Base-by-base conservation (phyloP, 2,329 filamentous ascomycete species). In the Pyricularia sp. region DNA sequence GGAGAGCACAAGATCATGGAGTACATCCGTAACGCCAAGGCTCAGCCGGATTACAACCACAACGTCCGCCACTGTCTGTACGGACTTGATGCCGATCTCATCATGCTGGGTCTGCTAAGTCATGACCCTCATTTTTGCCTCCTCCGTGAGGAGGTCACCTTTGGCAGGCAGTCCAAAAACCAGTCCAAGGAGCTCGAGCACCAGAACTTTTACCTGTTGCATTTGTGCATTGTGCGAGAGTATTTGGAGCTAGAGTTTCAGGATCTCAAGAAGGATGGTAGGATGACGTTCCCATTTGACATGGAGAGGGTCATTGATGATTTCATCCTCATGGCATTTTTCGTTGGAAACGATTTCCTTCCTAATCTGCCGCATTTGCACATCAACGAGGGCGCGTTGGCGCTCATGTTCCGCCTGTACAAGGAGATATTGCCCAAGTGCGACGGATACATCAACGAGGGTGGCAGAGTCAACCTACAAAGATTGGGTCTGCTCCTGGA, bases 1-100 rank as follows among this genome's bases (percentile, higher is more conserved):
- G 95, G 95, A 75, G 95, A 99, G 80, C 95, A 99, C 84, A 99
- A 99, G 83, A 97, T 99, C 80, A 99, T 99, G 95, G 96, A 99
- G 80, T 99, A 99, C 80, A 99, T 99, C 79, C 92, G 95, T 74
- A 92, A 96, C 79, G 92, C 95, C 71, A 98, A 98, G 84, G 93
- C 94, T 66, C 95, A 99, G 79, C 92, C 92, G 2, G 88, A 90
- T 72, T 99, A 99, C 79, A 90, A 97, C 78, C 87, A 92, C 66
- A 98, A 99, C 76, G 88, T 97, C 71, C 92, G 95, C 69, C 95
- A 99, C 80, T 99, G 96, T 80, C 85, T 99, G 71, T 99, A 99
- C 80, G 96, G 96, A 28, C 86, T 99, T 66, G 95, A 99, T 81
- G 95, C 95, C 64, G 95, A 99, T 82, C 83, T 99, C 72, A 99